Evolutionary conservation across 2,329 filamentous ascomycete genomes (phyloP).

Genomic region (Colletotrichum musae): DNA sequence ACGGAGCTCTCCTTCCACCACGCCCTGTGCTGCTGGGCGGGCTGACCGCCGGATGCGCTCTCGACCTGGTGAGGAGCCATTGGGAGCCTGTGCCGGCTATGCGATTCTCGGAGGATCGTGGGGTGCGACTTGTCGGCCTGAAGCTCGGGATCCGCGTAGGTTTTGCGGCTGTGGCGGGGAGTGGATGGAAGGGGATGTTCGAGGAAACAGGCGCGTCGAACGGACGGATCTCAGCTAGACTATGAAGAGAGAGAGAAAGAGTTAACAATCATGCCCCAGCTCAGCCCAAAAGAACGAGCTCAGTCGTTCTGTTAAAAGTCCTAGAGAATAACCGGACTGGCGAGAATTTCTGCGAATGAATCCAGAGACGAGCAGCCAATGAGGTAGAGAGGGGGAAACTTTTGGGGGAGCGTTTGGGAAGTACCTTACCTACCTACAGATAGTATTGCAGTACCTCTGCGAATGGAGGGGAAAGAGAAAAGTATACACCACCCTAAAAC

Average conservation of each 20-base stretch:
- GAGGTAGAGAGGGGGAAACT: conserved; percentile 9
- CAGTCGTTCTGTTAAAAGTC: neutral
- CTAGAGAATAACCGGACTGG: neutral
- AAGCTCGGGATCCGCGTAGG: neutral
- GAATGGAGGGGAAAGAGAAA: neutral
- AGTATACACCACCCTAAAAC: neutral
- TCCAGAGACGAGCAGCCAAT: conserved; percentile 19
- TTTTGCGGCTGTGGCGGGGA: neutral
- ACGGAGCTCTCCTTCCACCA: conserved; percentile 75
- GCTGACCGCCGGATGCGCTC: neutral
- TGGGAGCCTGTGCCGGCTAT: neutral
- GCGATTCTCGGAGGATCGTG: neutral
- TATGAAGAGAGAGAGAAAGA: neutral
- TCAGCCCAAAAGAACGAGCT: neutral
- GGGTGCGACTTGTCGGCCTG: neutral
- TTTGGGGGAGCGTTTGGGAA: conserved; percentile 3
- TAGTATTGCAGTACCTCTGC: too few species aligned
- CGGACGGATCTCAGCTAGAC: neutral
- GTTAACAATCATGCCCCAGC: neutral
- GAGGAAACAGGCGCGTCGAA: neutral
- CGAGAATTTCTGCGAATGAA: conserved; percentile 35
- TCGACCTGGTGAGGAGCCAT: conserved; percentile 24
- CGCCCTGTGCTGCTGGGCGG: conserved; percentile 42
- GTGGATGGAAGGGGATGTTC: too few species aligned
- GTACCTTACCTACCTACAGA: neutral